phyloP scores from a whole-genome alignment of 23 red algal genomes.

The Porphyridium purpureum region DNA sequence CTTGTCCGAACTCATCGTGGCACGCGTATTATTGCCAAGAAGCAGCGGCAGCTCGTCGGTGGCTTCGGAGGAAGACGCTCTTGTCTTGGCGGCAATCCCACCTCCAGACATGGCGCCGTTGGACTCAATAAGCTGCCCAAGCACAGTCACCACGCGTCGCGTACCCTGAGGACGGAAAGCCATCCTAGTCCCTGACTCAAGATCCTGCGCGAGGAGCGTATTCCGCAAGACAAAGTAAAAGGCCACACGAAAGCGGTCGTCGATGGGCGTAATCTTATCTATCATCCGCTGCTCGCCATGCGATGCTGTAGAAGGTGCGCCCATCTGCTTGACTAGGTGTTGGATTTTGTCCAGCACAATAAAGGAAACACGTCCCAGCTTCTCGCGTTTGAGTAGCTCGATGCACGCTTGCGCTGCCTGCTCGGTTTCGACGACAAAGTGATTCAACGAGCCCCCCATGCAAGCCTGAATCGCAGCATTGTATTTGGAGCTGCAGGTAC shows the following conservation, averaged over 20 bases:
- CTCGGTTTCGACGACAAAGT: conserved; percentile 65
- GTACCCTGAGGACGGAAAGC: conserved; percentile 77
- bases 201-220: conserved; percentile 57
- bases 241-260: conserved; percentile 19
- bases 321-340: conserved; percentile 42
- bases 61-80: neutral
- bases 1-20: no score
- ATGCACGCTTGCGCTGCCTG: conserved; percentile 84
- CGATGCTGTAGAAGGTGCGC: conserved; percentile 1
- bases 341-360: conserved; percentile 85
- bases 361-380: conserved; percentile 76
- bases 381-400: conserved; percentile 41
- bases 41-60: no score
- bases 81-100: conserved; percentile 3
- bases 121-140: conserved; percentile 84
- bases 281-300: conserved; percentile 23
- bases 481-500: conserved; percentile 23
- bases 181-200: conserved; percentile 73
- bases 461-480: conserved; percentile 46
- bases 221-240: conserved; percentile 80
- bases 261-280: conserved; percentile 32
- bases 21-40: no score
- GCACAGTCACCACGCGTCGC: conserved; percentile 74
- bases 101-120: conserved; percentile 91
- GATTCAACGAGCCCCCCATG: conserved; percentile 48